Evolutionary conservation across 1,284 basidiomycete genomes (phyloP).

Genomic region (Fomitopsis pinicola): DNA sequence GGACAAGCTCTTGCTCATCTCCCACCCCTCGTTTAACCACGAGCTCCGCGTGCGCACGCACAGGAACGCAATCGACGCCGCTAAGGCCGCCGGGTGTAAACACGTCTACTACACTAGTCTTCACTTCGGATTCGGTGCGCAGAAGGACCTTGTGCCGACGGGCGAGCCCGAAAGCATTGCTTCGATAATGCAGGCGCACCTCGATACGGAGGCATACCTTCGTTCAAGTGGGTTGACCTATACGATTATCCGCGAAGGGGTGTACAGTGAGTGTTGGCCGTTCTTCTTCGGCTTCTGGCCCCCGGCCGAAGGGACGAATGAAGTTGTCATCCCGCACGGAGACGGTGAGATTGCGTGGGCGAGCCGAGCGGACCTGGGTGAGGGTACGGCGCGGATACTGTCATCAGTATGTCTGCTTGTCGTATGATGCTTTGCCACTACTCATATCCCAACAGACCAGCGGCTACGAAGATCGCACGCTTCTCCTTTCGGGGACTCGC

Average conservation of each 20-base stretch:
- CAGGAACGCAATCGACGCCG: conserved; percentile 35
- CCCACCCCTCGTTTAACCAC: conserved; percentile 32
- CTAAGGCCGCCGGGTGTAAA: conserved; percentile 26
- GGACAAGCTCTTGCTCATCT: conserved; percentile 33
- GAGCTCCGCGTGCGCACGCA: conserved; percentile 29
- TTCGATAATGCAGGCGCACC: conserved; percentile 33
- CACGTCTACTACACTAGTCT: conserved; percentile 38
- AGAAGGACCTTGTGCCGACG: not conserved
- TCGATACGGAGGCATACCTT: conserved; percentile 33
- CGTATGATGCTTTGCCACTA: not conserved
- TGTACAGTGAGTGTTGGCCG: conserved; percentile 35
- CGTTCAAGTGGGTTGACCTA: conserved; percentile 30
- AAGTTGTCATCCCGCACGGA: conserved; percentile 21
- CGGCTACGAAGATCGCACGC: conserved; percentile 24
- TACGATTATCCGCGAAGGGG: conserved; percentile 35
- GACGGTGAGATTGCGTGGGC: conserved; percentile 32
- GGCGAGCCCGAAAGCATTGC: conserved; percentile 19
- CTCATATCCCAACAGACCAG: conserved; percentile 11
- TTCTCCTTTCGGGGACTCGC: conserved; percentile 25
- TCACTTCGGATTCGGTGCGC: conserved; percentile 24
- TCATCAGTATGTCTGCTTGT: conserved; percentile 13
- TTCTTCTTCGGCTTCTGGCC: conserved; percentile 32
- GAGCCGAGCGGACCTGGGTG: conserved; percentile 28
- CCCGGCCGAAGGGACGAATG: not conserved
- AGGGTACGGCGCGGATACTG: conserved; percentile 30